Base-by-base conservation (phyloP, 2,329 filamentous ascomycete species). In the Magnaporthiopsis rhizophila region DNA sequence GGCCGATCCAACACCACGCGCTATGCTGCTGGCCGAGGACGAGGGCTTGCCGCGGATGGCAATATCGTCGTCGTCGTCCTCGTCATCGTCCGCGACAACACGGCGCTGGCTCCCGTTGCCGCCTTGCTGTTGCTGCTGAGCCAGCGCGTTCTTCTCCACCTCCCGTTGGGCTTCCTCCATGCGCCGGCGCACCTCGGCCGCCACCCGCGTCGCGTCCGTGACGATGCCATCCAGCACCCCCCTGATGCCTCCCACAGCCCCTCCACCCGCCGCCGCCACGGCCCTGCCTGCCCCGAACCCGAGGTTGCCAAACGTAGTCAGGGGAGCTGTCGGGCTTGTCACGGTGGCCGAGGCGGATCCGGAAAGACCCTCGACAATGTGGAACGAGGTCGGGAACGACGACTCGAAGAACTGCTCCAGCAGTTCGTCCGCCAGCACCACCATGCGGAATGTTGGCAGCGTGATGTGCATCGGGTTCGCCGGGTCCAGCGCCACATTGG, bases 141-240 rank as follows among this genome's bases (percentile, higher is more conserved):
- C 83, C n/a, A 88, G 77, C 0, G 89, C 89, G 66, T 92, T 93
- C 75, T 88, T 89, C 76, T 97, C 94, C 68, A 97, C 79, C 73
- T 98, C 94, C 69, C 87, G 88, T 76, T 97, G 93, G 3, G 94
- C 94, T 74, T 99, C 95, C 67, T 99, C 94, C 89, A 98, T 97
- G 59, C 93, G 84, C 71, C 93, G 86, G 69, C 90, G 84, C 62
- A 99, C 94, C 75, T 99, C 95, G 0, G 89, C 91, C 0, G 95
- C 95, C 65, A 98, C 94, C 45, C 94, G 89, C 88, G 98, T 97
- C 58, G 95, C 95, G 73, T 99, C 95, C 1, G 90, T 96, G 68
- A 98, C 95, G 71, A 99, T 98, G 71, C 96, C 97, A 78, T 99
- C 95, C 56, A 99, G 81, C 65, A 99, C 95, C 26, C 95, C 95